Base-by-base conservation (phyloP, 495 filamentous ascomycete species). In the Penicillium flavigenum region DNA sequence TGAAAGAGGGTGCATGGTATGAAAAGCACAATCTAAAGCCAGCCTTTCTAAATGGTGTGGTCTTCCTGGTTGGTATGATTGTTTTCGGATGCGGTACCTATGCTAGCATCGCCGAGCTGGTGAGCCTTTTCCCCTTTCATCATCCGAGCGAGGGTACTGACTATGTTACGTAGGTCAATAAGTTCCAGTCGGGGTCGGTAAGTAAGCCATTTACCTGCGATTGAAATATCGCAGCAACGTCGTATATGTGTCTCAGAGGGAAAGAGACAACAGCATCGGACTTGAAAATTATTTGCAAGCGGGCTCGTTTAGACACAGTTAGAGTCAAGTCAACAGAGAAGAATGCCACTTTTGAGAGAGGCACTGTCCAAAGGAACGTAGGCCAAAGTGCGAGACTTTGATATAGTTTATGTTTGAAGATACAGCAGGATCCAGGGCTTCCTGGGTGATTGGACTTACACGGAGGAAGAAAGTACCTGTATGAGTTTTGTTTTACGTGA, bases 41-140 rank as follows among this genome's bases (percentile, higher is more conserved):
- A 26, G 51, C 51, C 3, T 27, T 59, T 16, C 48, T 58, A 3
- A 47, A 54, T 27, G 42, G 27, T 22, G 31, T 67, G 4, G 44
- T 59, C 2, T 60, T 63, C 29, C 4, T 56, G 5, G 66, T 68
- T 54, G 67, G 83, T 12, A 54, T 82, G 19, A 52, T 74, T 29
- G 66, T 81, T n/a, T 66, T 84, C 29, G 80, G 78, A 12, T 71
- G 76, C 14, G 81, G 81, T 17, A 81, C 80, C 5, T 84, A 84
- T 57, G 64, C 81, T 1, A 76, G 71, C 59, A 69, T 82, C 38
- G 31, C 51, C 16, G 51, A 54, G 27, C 24, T 54, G 20, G 51
- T 65, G 71, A 54, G 81, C 8, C 26, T 10, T 36, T 24, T 24
- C 26, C 4, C 5, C 19, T 36, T 27, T 26, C 36, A 7, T 12